Percentiles rank a stretch among this genome's conserved stretches.
Conservation (phyloP, 2,329 filamentous ascomycete species). For the Colletotrichum plurivorum region DNA sequence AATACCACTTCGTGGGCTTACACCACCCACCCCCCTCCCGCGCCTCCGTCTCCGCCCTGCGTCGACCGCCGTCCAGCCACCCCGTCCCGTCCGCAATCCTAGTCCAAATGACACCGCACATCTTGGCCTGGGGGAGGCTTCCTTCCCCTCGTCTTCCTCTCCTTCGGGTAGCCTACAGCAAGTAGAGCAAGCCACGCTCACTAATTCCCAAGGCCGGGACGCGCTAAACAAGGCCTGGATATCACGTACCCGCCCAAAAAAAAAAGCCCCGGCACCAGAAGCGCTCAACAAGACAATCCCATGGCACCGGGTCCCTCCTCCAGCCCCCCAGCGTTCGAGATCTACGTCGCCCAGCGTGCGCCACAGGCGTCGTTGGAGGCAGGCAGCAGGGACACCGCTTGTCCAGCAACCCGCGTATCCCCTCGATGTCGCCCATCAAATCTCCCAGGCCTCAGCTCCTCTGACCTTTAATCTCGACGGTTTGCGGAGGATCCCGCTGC, state of each 20-base stretch:
- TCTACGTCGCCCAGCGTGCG: background rate
- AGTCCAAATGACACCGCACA: constrained; percentile 8
- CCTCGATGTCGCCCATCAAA: background rate
- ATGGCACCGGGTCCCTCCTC: constrained; percentile 24
- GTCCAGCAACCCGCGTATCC: background rate
- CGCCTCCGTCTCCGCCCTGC: constrained; percentile 13
- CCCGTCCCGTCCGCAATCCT: constrained; percentile 15
- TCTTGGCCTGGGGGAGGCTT: constrained; percentile 4
- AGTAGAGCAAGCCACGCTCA: background rate
- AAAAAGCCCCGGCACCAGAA: constrained; percentile 5
- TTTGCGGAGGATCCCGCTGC: background rate
- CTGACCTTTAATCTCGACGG: background rate
- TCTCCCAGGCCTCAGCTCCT: background rate
- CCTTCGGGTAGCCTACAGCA: background rate
- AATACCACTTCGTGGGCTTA: background rate
- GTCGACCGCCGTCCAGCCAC: constrained; percentile 11
- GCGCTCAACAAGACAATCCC: constrained; percentile 10
- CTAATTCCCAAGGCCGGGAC: background rate
- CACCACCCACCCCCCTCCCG: background rate
- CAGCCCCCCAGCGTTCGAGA: background rate
- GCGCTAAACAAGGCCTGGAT: background rate
- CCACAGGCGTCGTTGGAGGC: background rate
- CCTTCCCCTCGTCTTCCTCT: too few species aligned
- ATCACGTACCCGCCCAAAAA: constrained; percentile 7
- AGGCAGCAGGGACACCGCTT: background rate